These are phyloP conservation scores for Fomitopsis palustris DNA, from an alignment of 1,284 basidiomycete species.

Conservation along the genomic window DNA sequence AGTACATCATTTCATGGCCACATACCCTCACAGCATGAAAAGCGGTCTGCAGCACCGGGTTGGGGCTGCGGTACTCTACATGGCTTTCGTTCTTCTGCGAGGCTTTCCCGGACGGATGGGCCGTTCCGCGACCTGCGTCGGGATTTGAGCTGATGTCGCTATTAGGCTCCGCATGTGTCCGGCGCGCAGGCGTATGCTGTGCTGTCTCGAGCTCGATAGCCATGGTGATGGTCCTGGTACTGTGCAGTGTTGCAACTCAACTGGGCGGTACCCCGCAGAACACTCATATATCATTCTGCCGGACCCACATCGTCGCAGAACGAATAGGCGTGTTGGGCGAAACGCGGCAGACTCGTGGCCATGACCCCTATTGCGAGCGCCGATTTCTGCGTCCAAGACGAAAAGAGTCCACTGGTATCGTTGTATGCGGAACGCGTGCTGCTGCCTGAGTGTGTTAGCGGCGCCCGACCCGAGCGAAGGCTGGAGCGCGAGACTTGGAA, in stretches of 20 bases:
- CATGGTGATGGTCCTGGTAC: too few species aligned
- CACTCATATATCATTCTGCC: not conserved
- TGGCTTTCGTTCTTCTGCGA: not conserved
- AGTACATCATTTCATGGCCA: not conserved
- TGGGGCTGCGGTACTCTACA: not conserved
- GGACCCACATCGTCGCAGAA: not conserved
- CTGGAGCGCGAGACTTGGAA: too few species aligned
- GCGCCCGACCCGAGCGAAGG: too few species aligned
- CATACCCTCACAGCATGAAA: not conserved
- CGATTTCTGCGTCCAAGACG: too few species aligned
- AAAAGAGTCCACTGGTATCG: too few species aligned
- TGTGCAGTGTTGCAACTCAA: too few species aligned
- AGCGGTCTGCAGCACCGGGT: not conserved
- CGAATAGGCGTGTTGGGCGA: not conserved
- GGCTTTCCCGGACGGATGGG: not conserved
- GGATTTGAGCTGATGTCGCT: not conserved
- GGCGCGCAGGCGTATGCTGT: too few species aligned
- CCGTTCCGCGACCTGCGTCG: not conserved
- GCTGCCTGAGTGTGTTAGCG: too few species aligned
- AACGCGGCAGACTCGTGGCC: constrained; percentile 1
- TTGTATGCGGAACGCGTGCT: too few species aligned
- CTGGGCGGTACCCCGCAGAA: too few species aligned
- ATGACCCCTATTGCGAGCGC: not conserved
- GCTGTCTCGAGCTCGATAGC: too few species aligned
- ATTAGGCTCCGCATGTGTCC: too few species aligned